Evolutionary conservation across 2,329 filamentous ascomycete species (phyloP).

Genomic region (Aureobasidium vineae): DNA sequence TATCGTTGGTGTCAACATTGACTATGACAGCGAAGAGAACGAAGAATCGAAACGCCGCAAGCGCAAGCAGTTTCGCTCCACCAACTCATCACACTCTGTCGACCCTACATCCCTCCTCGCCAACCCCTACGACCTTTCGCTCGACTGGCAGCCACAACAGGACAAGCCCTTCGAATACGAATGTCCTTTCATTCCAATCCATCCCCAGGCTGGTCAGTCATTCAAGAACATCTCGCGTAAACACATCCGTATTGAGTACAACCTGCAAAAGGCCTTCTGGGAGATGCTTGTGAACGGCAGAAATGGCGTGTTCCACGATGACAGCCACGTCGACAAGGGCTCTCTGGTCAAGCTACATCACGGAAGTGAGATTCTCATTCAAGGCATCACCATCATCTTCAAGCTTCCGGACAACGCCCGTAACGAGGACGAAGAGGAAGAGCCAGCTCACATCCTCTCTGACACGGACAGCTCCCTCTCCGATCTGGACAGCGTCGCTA

Average conservation of each 20-base stretch:
- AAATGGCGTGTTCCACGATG: constrained; percentile 69
- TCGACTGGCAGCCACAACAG: constrained; percentile 23
- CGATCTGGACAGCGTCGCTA: constrained; percentile 34
- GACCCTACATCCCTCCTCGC: constrained; percentile 25
- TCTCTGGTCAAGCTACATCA: constrained; percentile 60
- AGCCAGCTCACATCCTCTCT: constrained; percentile 13
- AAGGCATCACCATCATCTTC: constrained; percentile 67
- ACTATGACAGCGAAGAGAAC: constrained; percentile 27
- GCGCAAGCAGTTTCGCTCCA: constrained; percentile 39
- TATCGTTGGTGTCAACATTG: constrained; percentile 32
- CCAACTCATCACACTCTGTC: constrained; percentile 28
- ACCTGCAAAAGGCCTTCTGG: constrained; percentile 61
- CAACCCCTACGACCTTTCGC: constrained; percentile 26
- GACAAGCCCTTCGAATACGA: constrained; percentile 23
- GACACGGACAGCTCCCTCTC: constrained; percentile 28
- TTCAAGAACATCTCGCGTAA: constrained; percentile 72
- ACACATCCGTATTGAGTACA: constrained; percentile 71
- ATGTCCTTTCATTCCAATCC: constrained; percentile 62
- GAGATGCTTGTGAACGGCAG: constrained; percentile 61
- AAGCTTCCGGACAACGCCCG: constrained; percentile 63
- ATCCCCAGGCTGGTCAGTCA: constrained; percentile 63
- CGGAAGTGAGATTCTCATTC: constrained; percentile 68
- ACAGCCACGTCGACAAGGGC: constrained; percentile 47
- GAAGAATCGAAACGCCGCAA: constrained; percentile 25
- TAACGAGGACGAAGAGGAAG: constrained; percentile 56